Evolutionary conservation across 176 grass and related monocot genomes (phyloP).

Genomic region (Stipa capillata): DNA sequence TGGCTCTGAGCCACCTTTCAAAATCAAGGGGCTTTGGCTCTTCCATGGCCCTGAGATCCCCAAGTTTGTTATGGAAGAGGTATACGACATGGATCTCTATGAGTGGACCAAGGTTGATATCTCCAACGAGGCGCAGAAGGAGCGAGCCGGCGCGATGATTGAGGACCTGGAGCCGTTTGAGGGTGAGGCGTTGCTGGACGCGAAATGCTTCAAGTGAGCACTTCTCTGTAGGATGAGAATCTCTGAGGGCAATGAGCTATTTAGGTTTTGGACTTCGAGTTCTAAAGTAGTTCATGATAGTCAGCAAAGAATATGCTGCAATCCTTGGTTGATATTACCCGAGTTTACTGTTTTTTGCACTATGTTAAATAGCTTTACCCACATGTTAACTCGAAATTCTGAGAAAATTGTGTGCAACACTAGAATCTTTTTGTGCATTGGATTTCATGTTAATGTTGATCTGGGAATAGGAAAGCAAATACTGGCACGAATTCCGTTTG

Average conservation of each 20-base stretch:
- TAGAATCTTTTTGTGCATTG: background rate
- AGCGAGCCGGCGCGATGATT: slow-evolving; percentile 69
- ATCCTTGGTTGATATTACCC: background rate
- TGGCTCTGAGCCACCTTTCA: slow-evolving; percentile 57
- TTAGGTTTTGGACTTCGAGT: background rate
- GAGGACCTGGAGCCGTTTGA: slow-evolving; percentile 87
- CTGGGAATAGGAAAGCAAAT: background rate
- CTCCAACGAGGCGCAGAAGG: slow-evolving; percentile 68
- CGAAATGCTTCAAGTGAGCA: slow-evolving; percentile 84
- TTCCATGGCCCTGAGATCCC: slow-evolving; percentile 73
- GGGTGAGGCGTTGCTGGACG: slow-evolving; percentile 59
- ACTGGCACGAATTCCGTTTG: no score
- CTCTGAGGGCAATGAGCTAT: background rate
- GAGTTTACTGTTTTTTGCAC: background rate
- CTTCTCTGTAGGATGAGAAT: background rate
- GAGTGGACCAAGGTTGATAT: slow-evolving; percentile 81
- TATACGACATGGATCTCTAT: slow-evolving; percentile 86
- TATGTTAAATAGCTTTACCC: background rate
- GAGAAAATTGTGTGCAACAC: background rate
- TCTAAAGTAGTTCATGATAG: background rate
- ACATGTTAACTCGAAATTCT: background rate
- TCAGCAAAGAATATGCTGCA: background rate
- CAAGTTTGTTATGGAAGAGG: slow-evolving; percentile 68
- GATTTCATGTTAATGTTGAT: background rate
- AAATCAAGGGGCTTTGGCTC: slow-evolving; percentile 80